phyloP scores from a whole-genome alignment of 2,329 filamentous ascomycete species.

The Verticillium nubilum region DNA sequence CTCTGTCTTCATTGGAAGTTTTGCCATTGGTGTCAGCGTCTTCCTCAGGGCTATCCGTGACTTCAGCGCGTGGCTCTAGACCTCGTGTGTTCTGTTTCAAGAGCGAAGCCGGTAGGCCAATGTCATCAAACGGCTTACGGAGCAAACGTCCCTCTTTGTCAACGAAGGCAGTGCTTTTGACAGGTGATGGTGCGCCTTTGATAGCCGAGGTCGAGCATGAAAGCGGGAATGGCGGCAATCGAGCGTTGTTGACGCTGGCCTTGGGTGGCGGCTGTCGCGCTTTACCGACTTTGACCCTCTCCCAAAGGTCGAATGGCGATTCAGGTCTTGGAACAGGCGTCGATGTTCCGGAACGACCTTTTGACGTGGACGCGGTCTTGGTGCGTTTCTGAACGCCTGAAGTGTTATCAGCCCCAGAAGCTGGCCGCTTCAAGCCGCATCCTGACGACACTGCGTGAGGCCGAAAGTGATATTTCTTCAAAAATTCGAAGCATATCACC shows the following conservation, averaged over 20 bases:
- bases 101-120: neutral
- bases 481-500: slow-evolving; percentile 66
- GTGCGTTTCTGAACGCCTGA: neutral
- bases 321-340: slow-evolving; percentile 6
- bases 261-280: slow-evolving; percentile 2
- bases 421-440: neutral
- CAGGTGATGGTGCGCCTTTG: neutral
- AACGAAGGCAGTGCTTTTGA: neutral
- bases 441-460: slow-evolving; percentile 32
- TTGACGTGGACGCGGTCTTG: neutral
- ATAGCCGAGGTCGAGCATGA: neutral
- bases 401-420: neutral
- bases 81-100: neutral
- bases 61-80: neutral
- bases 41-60: neutral
- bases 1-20: neutral
- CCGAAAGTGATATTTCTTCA: slow-evolving; percentile 66
- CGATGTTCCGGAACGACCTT: slow-evolving; percentile 4
- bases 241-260: neutral
- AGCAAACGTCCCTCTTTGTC: slow-evolving; percentile 8
- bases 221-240: neutral
- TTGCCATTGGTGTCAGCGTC: neutral
- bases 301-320: slow-evolving; percentile 32
- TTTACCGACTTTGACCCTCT: slow-evolving; percentile 25
- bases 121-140: slow-evolving; percentile 8